Base-by-base conservation (phyloP, 352 stramenopile species). In the Globisporangium okanoganense region DNA sequence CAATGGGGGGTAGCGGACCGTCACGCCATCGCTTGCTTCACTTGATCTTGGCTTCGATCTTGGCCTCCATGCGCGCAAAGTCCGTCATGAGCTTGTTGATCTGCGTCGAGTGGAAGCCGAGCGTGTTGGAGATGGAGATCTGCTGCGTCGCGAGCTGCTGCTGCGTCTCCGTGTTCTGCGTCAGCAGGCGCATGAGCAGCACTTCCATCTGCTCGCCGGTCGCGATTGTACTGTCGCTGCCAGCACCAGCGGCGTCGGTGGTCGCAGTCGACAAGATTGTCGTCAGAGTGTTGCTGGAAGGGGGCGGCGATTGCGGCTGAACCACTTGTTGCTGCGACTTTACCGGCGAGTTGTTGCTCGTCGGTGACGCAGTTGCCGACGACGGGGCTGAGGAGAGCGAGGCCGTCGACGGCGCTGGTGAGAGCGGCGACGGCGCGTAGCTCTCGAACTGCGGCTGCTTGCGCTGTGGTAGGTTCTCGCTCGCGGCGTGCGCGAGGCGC, bases 151-250 rank as follows among this genome's bases (percentile, higher is more conserved):
- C 83, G 24, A 93, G 65, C 61, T 92, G 85, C 70, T 95, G 72
- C 69, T 93, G 85, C 43, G 85, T 92, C 70, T 92, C 80, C 0
- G 78, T 92, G 65, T 87, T 92, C 65, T 92, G 82, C n/a, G 79
- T 88, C 47, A 94, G 64, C 54, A 94, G 56, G 5, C 73, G 79
- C 81, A 94, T 90, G 14, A 93, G 77, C 16, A 94, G 70, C 44
- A 78, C 57, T 50, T 94, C 83, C 78, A 92, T 90, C 22, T 76
- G 70, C 47, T 79, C 68, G 38, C 69, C 64, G 5, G 33, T 65
- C 0, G 43, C 45, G 6, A 50, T 45, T 3, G 49, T 9, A 14
- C 18, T 35, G 29, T 22, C 63, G 51, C 0, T 33, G 29, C 29
- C 29, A 33, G 29, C 3, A 6, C 3, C 29, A 33, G 29, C 20